phyloP scores from a whole-genome alignment of 139 green algal species.

The Micromonas commoda region DNA sequence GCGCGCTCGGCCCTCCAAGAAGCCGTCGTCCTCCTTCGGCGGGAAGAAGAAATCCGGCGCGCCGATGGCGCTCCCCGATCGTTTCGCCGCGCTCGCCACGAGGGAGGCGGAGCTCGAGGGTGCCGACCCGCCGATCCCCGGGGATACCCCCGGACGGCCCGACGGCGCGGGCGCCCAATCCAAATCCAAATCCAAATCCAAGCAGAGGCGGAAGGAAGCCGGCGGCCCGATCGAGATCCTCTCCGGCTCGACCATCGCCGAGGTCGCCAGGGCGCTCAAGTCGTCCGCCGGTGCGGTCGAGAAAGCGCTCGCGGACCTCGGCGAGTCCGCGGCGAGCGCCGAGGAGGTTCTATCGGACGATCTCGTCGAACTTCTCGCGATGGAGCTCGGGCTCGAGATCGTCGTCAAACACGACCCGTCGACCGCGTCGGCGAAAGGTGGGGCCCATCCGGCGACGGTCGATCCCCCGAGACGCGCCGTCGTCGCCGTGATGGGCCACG shows the following conservation, averaged over 20 bases:
- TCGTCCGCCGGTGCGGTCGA: neutral
- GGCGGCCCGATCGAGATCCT: neutral
- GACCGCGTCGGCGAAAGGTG: neutral
- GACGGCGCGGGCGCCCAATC: neutral
- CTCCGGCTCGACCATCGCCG: slow-evolving; percentile 1
- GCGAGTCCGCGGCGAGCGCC: neutral
- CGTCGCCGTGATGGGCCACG: slow-evolving; percentile 52
- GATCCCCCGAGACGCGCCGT: neutral
- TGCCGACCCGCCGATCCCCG: too few species aligned
- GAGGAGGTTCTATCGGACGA: slow-evolving; percentile 9
- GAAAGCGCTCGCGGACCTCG: neutral
- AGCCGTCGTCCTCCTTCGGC: too few species aligned
- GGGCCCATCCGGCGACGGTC: too few species aligned
- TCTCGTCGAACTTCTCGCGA: slow-evolving; percentile 13
- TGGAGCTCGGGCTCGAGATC: slow-evolving; percentile 18
- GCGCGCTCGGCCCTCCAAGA: too few species aligned
- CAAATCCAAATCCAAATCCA: neutral
- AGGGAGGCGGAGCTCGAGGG: too few species aligned
- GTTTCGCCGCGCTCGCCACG: neutral
- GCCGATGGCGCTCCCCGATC: neutral
- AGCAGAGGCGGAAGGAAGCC: neutral
- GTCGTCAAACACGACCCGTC: neutral
- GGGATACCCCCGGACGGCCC: neutral
- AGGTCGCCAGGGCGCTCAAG: neutral
- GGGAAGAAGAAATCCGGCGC: neutral